Conservation (phyloP, 2,329 filamentous ascomycete genomes). For the Colletotrichum gigasporum region DNA sequence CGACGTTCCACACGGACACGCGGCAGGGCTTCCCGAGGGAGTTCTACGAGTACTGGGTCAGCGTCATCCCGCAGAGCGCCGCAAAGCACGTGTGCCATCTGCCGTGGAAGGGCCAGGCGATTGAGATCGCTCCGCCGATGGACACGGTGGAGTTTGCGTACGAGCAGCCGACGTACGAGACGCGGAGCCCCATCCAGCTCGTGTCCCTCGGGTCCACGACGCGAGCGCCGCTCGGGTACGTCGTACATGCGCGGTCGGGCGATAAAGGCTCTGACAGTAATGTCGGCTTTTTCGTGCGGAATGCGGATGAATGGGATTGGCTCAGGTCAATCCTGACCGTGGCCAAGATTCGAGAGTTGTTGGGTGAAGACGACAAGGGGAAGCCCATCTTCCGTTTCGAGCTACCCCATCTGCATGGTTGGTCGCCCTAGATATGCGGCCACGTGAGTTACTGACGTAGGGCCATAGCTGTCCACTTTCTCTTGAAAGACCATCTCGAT, state of each 20-base stretch:
- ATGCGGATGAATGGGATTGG: conserved; percentile 34
- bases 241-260: conserved; percentile 43
- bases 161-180: conserved; percentile 39
- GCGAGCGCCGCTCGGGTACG: conserved; percentile 39
- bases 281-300: conserved; percentile 36
- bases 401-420: conserved; percentile 41
- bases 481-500: conserved; percentile 52
- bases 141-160: conserved; percentile 37
- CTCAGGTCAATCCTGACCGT: conserved; percentile 51
- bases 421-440: not conserved
- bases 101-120: conserved; percentile 32
- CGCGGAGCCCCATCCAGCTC: conserved; percentile 36
- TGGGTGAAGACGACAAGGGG: conserved; percentile 47
- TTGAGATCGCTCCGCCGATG: conserved; percentile 34
- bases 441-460: not conserved
- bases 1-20: conserved; percentile 50
- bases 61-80: conserved; percentile 36
- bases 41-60: conserved; percentile 36
- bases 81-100: conserved; percentile 37
- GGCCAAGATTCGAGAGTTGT: conserved; percentile 46
- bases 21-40: conserved; percentile 35
- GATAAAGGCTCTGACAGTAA: conserved; percentile 54
- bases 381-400: conserved; percentile 56
- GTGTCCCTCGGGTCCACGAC: conserved; percentile 38
- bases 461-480: conserved; percentile 41